Evolutionary conservation across 768 basidiomycete genomes (phyloP).

Genomic region (Lactarius akahatsu): DNA sequence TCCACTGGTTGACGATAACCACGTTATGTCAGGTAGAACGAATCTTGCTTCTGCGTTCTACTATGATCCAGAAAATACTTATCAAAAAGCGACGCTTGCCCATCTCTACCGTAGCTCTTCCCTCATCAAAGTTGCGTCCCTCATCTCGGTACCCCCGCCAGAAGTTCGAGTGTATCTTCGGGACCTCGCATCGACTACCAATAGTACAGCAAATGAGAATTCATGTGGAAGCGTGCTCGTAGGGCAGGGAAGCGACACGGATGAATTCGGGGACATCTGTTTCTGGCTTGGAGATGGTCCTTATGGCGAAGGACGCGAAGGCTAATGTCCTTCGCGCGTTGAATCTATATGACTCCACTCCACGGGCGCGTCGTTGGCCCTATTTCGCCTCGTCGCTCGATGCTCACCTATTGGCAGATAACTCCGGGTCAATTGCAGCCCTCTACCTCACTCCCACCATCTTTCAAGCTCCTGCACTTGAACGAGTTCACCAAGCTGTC

Average conservation of each 20-base stretch:
- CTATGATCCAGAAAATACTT: constrained; percentile 21
- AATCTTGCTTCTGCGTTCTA: constrained; percentile 21
- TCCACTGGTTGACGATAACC: background rate
- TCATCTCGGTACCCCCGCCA: constrained; percentile 22
- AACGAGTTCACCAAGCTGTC: constrained; percentile 25
- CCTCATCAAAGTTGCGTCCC: constrained; percentile 24
- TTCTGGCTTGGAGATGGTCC: constrained; percentile 51
- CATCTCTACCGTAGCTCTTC: constrained; percentile 28
- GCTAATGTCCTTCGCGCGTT: constrained; percentile 38
- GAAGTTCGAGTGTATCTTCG: constrained; percentile 21
- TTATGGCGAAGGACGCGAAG: constrained; percentile 36
- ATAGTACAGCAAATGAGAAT: constrained; percentile 41
- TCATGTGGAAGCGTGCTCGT: constrained; percentile 54
- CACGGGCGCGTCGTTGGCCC: constrained; percentile 22
- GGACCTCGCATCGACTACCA: constrained; percentile 41
- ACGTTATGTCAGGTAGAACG: constrained; percentile 12
- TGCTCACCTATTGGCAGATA: constrained; percentile 22
- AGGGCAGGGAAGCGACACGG: constrained; percentile 54
- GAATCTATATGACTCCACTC: constrained; percentile 19
- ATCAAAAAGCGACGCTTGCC: constrained; percentile 25
- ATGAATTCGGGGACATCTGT: constrained; percentile 54
- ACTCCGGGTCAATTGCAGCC: constrained; percentile 21
- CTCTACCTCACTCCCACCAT: constrained; percentile 22
- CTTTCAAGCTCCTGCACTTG: constrained; percentile 17
- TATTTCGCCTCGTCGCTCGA: background rate